phyloP scores from a whole-genome alignment of 805 yeast genomes.

The Maudiozyma saulgeensis region DNA sequence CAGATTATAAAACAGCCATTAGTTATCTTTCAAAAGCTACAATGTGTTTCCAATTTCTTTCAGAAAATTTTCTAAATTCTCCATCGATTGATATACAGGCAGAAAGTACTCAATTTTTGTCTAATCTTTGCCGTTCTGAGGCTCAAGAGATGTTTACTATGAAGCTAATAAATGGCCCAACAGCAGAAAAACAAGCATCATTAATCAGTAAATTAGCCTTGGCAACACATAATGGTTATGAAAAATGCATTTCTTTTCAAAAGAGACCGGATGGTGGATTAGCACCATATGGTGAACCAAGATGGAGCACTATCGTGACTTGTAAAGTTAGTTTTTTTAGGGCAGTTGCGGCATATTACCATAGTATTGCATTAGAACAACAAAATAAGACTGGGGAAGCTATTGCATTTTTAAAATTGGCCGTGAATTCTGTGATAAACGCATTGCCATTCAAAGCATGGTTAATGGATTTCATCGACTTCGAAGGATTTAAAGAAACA shows the following conservation, averaged over 20 bases:
- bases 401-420: conserved; percentile 50
- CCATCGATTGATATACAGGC: conserved; percentile 73
- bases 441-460: conserved; percentile 27
- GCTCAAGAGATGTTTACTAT: conserved; percentile 77
- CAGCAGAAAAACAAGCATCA: conserved; percentile 45
- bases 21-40: conserved; percentile 63
- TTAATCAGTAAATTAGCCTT: conserved; percentile 68
- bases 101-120: conserved; percentile 54
- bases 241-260: conserved; percentile 39
- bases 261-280: conserved; percentile 29
- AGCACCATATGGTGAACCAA: conserved; percentile 32
- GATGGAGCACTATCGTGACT: conserved; percentile 44
- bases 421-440: conserved; percentile 33
- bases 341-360: conserved; percentile 51
- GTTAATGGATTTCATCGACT: conserved; percentile 29
- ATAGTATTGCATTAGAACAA: conserved; percentile 46
- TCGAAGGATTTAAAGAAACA: conserved; percentile 24
- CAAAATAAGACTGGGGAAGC: conserved; percentile 64
- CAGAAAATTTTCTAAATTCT: conserved; percentile 79
- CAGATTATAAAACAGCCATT: conserved; percentile 48
- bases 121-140: conserved; percentile 67
- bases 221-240: conserved; percentile 49
- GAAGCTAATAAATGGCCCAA: conserved; percentile 39
- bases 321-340: conserved; percentile 48
- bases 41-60: conserved; percentile 61